Conservation (phyloP, 305 asterid species). For the Lippia alba region DNA sequence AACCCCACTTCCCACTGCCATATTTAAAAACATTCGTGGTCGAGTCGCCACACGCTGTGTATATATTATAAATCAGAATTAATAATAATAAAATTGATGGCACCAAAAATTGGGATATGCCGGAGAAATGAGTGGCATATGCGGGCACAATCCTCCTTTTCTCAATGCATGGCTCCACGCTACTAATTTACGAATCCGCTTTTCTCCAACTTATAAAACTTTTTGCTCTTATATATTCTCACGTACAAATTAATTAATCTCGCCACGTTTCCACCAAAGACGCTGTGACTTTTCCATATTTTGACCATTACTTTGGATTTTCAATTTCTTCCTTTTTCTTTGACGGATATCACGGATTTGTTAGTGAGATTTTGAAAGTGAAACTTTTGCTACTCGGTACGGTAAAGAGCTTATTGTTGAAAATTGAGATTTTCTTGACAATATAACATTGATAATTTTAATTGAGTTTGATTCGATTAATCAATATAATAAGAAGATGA, state of each 20-base stretch:
- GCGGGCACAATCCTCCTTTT: slow-evolving; percentile 43
- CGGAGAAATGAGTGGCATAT: slow-evolving; percentile 44
- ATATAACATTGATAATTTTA: no score
- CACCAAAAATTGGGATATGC: slow-evolving; percentile 39
- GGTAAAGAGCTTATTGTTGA: no score
- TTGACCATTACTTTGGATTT: not conserved
- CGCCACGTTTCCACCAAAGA: slow-evolving; percentile 24
- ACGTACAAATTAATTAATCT: no score
- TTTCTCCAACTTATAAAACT: not conserved
- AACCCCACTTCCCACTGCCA: slow-evolving; percentile 12
- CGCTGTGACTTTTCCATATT: not conserved
- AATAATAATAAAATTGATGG: slow-evolving; percentile 3
- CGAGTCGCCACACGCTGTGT: slow-evolving; percentile 38
- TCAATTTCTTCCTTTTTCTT: not conserved
- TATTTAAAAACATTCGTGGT: slow-evolving; percentile 21
- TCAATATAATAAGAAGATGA: no score
- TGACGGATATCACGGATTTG: not conserved
- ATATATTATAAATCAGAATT: not conserved
- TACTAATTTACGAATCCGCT: not conserved
- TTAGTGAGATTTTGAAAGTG: no score
- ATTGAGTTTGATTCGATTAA: no score
- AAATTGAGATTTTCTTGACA: no score
- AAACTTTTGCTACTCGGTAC: no score
- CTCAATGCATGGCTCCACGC: not conserved
- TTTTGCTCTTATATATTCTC: no score